A percentile compares a stretch with the other conserved stretches of the same genome.
These are phyloP conservation scores for Salix brachista DNA, from an alignment of 345 rosid species.

Conservation along the genomic window DNA sequence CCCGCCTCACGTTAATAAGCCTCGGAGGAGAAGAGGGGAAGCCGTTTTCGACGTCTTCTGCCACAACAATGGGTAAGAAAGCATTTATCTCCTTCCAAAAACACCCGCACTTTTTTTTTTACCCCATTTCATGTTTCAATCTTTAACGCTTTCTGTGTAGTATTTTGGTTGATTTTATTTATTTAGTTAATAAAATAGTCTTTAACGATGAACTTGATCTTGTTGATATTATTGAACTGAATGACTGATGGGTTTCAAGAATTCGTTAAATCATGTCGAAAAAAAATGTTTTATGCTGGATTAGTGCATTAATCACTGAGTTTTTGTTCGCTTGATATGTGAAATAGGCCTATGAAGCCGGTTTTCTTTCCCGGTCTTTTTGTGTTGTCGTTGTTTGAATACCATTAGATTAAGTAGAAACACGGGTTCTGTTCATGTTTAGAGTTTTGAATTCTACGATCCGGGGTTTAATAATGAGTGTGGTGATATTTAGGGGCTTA, in stretches of 20 bases:
- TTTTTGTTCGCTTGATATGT: not conserved
- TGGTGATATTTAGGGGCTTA: slow-evolving; percentile 25
- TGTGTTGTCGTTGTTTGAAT: not conserved
- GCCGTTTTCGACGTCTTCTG: not conserved
- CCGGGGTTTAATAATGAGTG: not conserved
- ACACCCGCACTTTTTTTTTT: not conserved
- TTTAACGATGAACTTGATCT: not conserved
- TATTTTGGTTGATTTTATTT: not conserved
- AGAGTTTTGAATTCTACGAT: not conserved
- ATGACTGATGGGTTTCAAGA: not conserved
- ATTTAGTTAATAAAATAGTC: not conserved
- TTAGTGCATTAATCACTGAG: not conserved
- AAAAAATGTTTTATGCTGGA: not conserved
- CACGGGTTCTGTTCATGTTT: not conserved
- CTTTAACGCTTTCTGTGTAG: not conserved
- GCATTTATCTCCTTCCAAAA: not conserved
- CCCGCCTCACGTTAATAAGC: not conserved
- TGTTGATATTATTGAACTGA: not conserved
- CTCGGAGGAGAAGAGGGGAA: not conserved
- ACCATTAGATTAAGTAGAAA: not conserved
- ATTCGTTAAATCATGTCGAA: not conserved
- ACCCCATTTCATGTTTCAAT: not conserved
- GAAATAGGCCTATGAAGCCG: not conserved
- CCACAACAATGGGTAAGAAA: not conserved
- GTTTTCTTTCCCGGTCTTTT: not conserved